Evolutionary conservation across 306 rosid genomes (phyloP).

Genomic region (barrel medic (Medicago truncatula)): MtrunA17r5.0-ANR NC_053044.1:31343501-31344000

Average conservation of each 20-base stretch:
- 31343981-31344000: background rate
- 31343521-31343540: background rate
- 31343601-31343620: slow-evolving; percentile 76
- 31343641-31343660: background rate
- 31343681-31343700: background rate
- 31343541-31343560: slow-evolving; percentile 63
- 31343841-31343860: slow-evolving; percentile 58
- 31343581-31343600: slow-evolving; percentile 71
- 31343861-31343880: background rate
- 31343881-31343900: background rate
- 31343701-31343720: background rate
- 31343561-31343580: slow-evolving; percentile 90
- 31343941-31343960: background rate
- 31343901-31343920: background rate
- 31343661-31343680: slow-evolving; percentile 3
- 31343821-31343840: slow-evolving; percentile 90
- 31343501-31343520: background rate
- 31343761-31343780: slow-evolving; percentile 80
- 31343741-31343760: slow-evolving; percentile 85
- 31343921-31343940: background rate
- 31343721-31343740: slow-evolving; percentile 54
- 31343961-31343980: background rate
- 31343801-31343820: slow-evolving; percentile 84
- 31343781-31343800: slow-evolving; percentile 54
- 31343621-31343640: slow-evolving; percentile 28